phyloP scores from a whole-genome alignment of 768 basidiomycete genomes.

The Pisolithus tinctorius region DNA sequence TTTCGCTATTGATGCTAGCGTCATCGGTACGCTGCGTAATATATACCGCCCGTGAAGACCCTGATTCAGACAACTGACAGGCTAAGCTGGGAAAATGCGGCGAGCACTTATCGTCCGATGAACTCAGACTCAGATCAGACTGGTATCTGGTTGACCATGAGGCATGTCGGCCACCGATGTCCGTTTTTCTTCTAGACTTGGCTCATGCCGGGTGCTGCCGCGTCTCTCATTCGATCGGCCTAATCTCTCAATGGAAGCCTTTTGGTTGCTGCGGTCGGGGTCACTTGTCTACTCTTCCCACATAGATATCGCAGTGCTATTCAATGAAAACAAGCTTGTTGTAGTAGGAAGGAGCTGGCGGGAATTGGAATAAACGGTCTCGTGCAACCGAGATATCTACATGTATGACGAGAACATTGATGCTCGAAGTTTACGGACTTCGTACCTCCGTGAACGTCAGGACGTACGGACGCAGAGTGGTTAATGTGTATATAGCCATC shows the following conservation, averaged over 20 bases:
- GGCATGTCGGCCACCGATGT: background rate
- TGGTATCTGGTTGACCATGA: no score
- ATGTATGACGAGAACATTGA: no score
- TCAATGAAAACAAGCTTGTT: no score
- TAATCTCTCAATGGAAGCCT: slow-evolving; percentile 3
- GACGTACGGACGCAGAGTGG: no score
- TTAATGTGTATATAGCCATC: no score
- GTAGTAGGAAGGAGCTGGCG: no score
- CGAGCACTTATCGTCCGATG: slow-evolving; percentile 2
- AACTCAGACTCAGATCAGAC: background rate
- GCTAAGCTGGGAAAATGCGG: slow-evolving; percentile 42
- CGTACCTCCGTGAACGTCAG: no score
- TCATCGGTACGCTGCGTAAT: slow-evolving; percentile 39
- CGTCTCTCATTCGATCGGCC: slow-evolving; percentile 25
- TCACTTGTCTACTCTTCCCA: background rate
- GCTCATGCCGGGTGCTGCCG: slow-evolving; percentile 46
- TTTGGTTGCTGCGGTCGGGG: background rate
- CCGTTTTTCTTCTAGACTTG: slow-evolving; percentile 33
- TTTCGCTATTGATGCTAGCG: slow-evolving; percentile 48
- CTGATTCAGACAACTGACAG: slow-evolving; percentile 30
- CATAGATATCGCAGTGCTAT: no score
- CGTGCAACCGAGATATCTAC: no score
- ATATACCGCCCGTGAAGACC: slow-evolving; percentile 36
- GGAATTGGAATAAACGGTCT: no score
- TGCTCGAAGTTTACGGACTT: no score